Conservation (phyloP, 495 filamentous ascomycete species). For the Trichoderma erinaceum region DNA sequence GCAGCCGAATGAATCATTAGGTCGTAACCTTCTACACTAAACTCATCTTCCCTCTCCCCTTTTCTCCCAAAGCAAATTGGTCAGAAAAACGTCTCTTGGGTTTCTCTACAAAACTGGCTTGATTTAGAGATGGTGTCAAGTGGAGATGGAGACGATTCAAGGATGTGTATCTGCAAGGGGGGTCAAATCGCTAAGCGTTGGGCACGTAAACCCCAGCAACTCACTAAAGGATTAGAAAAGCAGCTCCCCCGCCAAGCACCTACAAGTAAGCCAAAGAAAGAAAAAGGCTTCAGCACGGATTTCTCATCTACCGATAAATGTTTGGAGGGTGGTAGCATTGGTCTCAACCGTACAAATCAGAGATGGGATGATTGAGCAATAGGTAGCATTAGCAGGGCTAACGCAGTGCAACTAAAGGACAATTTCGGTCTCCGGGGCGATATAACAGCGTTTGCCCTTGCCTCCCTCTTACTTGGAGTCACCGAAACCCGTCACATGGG, state of each 20-base stretch:
- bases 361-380: too few species aligned
- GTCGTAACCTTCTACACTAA: too few species aligned
- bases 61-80: too few species aligned
- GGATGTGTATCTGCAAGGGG: neutral
- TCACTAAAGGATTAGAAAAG: neutral
- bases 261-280: too few species aligned
- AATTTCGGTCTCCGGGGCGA: neutral
- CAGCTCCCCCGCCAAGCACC: neutral
- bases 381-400: too few species aligned
- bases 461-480: neutral
- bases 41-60: too few species aligned
- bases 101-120: too few species aligned
- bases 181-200: neutral
- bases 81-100: too few species aligned
- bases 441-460: neutral
- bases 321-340: too few species aligned
- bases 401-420: neutral
- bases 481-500: neutral
- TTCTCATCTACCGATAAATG: too few species aligned
- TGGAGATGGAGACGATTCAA: constrained; percentile 2
- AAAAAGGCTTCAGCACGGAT: too few species aligned
- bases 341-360: too few species aligned
- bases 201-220: neutral
- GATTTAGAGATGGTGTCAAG: neutral
- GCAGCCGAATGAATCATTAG: neutral